Evolutionary conservation across 2,329 filamentous ascomycete genomes (phyloP).

Genomic region (Aulographum hederae): DNA sequence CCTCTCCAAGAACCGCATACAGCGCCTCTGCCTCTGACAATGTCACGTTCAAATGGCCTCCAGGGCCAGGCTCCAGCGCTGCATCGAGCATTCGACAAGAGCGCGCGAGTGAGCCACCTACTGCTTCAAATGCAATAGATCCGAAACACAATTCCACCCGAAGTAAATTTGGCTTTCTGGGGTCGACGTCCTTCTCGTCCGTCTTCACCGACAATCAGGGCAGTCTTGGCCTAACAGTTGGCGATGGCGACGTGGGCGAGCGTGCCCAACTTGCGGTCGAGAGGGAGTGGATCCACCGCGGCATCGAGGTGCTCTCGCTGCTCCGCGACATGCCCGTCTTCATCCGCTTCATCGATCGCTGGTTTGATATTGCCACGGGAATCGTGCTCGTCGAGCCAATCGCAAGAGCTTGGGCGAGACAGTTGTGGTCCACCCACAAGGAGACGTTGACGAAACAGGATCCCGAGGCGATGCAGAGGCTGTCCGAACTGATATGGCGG

Average conservation of each 20-base stretch:
- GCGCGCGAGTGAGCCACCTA: background rate
- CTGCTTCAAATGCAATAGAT: background rate
- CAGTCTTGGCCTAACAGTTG: background rate
- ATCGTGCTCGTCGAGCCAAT: constrained; percentile 17
- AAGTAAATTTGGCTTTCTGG: background rate
- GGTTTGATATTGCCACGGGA: constrained; percentile 13
- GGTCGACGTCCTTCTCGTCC: constrained; percentile 3
- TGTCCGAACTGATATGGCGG: constrained; percentile 23
- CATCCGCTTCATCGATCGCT: constrained; percentile 15
- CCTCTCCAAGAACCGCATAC: background rate
- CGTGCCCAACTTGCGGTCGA: constrained; percentile 7
- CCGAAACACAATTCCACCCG: background rate
- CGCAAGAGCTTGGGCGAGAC: constrained; percentile 12
- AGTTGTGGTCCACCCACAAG: constrained; percentile 12
- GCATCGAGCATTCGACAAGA: background rate
- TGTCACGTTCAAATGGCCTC: no score
- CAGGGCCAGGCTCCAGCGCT: no score
- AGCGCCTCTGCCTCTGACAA: no score
- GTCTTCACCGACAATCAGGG: constrained; percentile 5
- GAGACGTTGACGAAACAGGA: constrained; percentile 11
- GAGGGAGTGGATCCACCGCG: constrained; percentile 12
- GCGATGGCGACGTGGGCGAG: constrained; percentile 1
- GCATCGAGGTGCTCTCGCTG: constrained; percentile 11
- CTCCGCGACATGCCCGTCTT: constrained; percentile 12
- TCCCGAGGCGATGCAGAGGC: constrained; percentile 13